phyloP scores from a whole-genome alignment of 2,329 filamentous ascomycete genomes.

The Thermoascus crustaceus region DNA sequence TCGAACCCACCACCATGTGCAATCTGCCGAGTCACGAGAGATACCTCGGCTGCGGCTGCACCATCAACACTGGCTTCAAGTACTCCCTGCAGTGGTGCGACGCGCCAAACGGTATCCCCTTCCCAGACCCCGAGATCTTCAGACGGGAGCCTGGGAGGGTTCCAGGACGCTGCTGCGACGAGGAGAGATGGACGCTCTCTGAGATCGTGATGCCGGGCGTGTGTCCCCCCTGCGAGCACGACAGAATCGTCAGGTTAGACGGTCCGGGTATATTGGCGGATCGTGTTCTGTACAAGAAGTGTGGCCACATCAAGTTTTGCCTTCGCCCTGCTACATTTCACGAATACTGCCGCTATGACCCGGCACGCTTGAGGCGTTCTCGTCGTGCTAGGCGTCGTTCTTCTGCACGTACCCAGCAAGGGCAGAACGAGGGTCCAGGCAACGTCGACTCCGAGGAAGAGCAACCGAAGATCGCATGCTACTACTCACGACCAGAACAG shows the following conservation, averaged over 20 bases:
- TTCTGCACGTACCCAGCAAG: too few species aligned
- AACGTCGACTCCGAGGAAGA: too few species aligned
- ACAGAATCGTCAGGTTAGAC: neutral
- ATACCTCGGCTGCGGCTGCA: constrained; percentile 8
- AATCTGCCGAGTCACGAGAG: constrained; percentile 6
- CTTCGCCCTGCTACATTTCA: too few species aligned
- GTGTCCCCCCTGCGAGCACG: neutral
- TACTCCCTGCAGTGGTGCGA: constrained; percentile 10
- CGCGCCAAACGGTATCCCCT: constrained; percentile 10
- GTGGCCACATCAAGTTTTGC: too few species aligned
- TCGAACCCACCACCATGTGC: constrained; percentile 12
- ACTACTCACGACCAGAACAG: too few species aligned
- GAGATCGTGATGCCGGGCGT: neutral
- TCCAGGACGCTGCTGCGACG: constrained; percentile 7
- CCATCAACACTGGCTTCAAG: constrained; percentile 8
- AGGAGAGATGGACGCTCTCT: constrained; percentile 7
- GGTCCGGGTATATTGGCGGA: too few species aligned
- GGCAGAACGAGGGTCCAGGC: too few species aligned
- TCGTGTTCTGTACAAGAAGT: too few species aligned
- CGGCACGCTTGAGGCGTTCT: too few species aligned
- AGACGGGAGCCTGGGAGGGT: neutral
- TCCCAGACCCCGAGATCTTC: constrained; percentile 1
- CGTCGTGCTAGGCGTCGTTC: too few species aligned
- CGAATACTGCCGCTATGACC: too few species aligned
- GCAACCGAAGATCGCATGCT: too few species aligned